Evolutionary conservation across 345 rosid species (phyloP).

Genomic region (Salix exigua): DNA sequence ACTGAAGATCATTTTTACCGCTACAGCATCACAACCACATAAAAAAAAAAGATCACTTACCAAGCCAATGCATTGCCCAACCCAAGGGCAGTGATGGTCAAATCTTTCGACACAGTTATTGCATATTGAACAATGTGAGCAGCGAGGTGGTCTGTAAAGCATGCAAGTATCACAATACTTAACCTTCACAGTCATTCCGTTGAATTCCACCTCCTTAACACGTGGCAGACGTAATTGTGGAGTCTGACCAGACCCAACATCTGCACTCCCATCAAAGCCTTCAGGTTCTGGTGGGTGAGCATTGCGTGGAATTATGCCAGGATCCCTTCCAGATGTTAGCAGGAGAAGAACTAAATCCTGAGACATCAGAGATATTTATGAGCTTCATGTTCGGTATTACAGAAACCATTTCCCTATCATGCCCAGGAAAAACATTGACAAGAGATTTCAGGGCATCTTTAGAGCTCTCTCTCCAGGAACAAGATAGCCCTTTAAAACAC

Average conservation of each 20-base stretch:
- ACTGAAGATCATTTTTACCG: not conserved
- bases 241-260: constrained; percentile 33
- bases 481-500: not conserved
- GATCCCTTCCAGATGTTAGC: constrained; percentile 37
- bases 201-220: constrained; percentile 28
- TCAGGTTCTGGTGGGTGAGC: constrained; percentile 37
- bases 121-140: constrained; percentile 38
- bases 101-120: constrained; percentile 34
- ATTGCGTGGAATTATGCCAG: constrained; percentile 36
- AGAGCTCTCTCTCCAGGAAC: not conserved
- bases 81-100: constrained; percentile 42
- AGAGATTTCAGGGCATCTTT: not conserved
- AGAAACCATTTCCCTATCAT: not conserved
- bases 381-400: not conserved
- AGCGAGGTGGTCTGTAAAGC: constrained; percentile 40
- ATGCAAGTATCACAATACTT: constrained; percentile 37
- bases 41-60: constrained; percentile 14
- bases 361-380: not conserved
- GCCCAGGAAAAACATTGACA: not conserved
- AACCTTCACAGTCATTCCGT: constrained; percentile 22
- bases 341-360: constrained; percentile 34
- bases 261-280: constrained; percentile 27
- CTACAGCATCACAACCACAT: not conserved
- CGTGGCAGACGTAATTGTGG: constrained; percentile 34
- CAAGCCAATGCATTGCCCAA: constrained; percentile 36